phyloP scores from a whole-genome alignment of 2,329 filamentous ascomycete genomes.

The Botryotinia narcissicola region DNA sequence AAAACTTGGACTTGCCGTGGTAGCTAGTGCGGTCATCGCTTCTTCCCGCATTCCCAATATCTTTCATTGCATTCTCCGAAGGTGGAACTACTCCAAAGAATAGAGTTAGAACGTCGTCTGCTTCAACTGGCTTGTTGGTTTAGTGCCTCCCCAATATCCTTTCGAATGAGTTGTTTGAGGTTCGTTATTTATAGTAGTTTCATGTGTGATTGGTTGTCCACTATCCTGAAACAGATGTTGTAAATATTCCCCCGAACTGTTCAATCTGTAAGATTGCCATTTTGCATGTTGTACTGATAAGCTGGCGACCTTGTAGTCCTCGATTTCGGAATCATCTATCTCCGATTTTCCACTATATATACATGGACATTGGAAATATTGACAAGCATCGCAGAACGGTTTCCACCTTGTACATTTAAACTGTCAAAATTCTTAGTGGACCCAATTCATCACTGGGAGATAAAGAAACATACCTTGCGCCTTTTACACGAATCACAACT shows the following conservation, averaged over 20 bases:
- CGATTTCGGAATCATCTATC: neutral
- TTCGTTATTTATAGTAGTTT: neutral
- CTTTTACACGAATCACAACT: neutral
- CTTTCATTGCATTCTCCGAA: conserved; percentile 97
- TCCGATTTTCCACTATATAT: neutral
- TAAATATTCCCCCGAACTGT: neutral
- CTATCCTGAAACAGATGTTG: neutral
- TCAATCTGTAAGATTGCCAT: neutral
- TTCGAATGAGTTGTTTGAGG: conserved; percentile 72
- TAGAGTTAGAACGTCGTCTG: conserved; percentile 94
- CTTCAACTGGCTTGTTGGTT: conserved; percentile 81
- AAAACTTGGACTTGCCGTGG: conserved; percentile 20
- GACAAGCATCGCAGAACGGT: neutral
- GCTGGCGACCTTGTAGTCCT: neutral
- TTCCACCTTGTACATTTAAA: neutral
- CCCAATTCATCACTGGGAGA: neutral
- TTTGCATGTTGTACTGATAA: neutral
- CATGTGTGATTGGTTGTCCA: neutral
- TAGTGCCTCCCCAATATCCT: conserved; percentile 82
- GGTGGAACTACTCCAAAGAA: conserved; percentile 96
- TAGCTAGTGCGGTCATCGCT: conserved; percentile 68
- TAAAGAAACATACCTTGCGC: neutral
- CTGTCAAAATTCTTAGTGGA: neutral
- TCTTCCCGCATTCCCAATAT: conserved; percentile 96
- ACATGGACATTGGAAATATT: neutral